Evolutionary conservation across 2,329 filamentous ascomycete genomes (phyloP), one percentile per base, ranked within the genome.

Genomic region (Amauroascus verrucosus): DNA sequence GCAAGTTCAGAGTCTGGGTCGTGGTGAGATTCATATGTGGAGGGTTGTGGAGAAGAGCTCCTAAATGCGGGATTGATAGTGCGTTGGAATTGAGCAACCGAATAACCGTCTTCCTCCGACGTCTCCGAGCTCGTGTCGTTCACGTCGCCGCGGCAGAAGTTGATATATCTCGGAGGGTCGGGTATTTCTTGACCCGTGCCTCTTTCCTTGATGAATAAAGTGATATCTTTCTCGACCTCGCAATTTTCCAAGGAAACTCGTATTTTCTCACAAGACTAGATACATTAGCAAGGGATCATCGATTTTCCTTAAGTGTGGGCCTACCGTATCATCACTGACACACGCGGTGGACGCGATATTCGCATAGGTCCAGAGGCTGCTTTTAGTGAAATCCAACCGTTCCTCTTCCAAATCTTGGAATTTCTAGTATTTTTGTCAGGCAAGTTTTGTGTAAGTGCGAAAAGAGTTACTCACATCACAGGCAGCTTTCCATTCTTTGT

Each of bases 371-470:
- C 93, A 98, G 6, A 98, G 76, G 64, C 93, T 97, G 72, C 87
- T 95, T 76, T 97, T 98, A 60, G 89, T 90, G 66, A 95, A 98
- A 70, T 98, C 93, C 37, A 98, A 78, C 41, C 93, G 81, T 71
- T 98, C 93, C 69, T 98, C 94, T 71, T 98, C 93, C 11, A 98
- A 80, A 64, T 98, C 94, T 74, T 98, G 94, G 70, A 98, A 98
- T 75, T 97, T 98, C 77, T 94, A 49, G 14, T 9, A 5, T n/a
- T 55, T 7, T 3, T n/a, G 35, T 57, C 26, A 54, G 52, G 9
- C 3, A 2, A 9, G 14, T 13, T 13, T 30, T 14, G 26, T 22
- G 38, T 24, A 45, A 68, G 63, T 18, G 22, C 7, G 32, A 16
- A 37, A 47, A 28, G 8, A 48, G 20, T 51, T n/a, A 66, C 75